A percentile compares a stretch with the other conserved stretches of the same genome.
phyloP scores from a whole-genome alignment of 2,329 filamentous ascomycete genomes.

The Phaeosphaeria sp. region DNA sequence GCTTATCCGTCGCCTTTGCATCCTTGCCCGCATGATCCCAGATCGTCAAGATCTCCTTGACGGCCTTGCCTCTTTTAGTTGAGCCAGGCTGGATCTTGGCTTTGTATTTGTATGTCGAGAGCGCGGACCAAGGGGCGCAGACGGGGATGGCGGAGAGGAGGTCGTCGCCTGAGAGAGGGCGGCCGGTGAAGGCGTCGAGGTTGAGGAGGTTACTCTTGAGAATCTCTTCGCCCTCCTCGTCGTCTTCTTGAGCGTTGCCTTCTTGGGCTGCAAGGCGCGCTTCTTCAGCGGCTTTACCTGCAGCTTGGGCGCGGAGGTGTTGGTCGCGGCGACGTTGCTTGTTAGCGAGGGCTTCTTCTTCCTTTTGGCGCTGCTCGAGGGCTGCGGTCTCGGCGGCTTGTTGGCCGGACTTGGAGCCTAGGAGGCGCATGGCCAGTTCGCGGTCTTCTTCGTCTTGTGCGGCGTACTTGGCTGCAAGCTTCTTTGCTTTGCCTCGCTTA shows the following conservation, averaged over 20 bases:
- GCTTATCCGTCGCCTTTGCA: slow-evolving; percentile 51
- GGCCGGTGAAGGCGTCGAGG: slow-evolving; percentile 78
- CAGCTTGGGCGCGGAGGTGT: slow-evolving; percentile 77
- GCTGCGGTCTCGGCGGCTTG: slow-evolving; percentile 69
- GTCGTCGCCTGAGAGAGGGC: slow-evolving; percentile 81
- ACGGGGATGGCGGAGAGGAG: slow-evolving; percentile 71
- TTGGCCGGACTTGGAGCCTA: slow-evolving; percentile 76
- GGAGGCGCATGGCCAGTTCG: slow-evolving; percentile 79
- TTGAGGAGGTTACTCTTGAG: slow-evolving; percentile 47
- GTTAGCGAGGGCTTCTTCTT: slow-evolving; percentile 74
- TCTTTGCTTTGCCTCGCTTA: slow-evolving; percentile 83
- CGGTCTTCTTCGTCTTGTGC: slow-evolving; percentile 95
- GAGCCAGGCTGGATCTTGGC: slow-evolving; percentile 90
- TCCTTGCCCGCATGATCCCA: slow-evolving; percentile 74
- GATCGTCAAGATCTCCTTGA: slow-evolving; percentile 84
- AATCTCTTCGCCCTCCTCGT: slow-evolving; percentile 66
- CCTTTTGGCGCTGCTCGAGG: slow-evolving; percentile 70
- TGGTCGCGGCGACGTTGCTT: slow-evolving; percentile 80
- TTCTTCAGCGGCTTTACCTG: slow-evolving; percentile 80
- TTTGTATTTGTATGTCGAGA: slow-evolving; percentile 85
- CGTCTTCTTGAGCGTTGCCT: slow-evolving; percentile 44
- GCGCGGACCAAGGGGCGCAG: slow-evolving; percentile 68
- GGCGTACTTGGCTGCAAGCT: slow-evolving; percentile 87
- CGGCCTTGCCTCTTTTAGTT: slow-evolving; percentile 92
- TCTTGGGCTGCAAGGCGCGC: slow-evolving; percentile 57